Evolutionary conservation across 2,329 filamentous ascomycete species (phyloP).

Genomic region (Penicillium glabrum): DNA sequence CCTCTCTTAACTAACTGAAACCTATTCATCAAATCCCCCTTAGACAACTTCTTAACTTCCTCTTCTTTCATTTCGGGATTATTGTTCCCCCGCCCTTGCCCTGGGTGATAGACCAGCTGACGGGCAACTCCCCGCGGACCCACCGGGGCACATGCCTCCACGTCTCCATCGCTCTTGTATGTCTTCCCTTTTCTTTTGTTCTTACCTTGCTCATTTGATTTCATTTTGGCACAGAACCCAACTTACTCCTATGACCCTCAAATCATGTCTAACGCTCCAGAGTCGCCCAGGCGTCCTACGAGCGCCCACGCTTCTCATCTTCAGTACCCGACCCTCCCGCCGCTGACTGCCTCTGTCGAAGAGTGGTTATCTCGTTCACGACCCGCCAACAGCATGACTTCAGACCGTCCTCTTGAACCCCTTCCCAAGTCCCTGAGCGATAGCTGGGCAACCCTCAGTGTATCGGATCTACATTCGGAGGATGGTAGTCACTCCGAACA

Average conservation of each 20-base stretch:
- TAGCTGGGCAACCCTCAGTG: constrained; percentile 48
- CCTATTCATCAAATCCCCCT: not conserved
- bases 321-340: constrained; percentile 43
- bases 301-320: constrained; percentile 31
- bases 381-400: constrained; percentile 43
- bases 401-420: constrained; percentile 29
- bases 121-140: constrained; percentile 19
- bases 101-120: constrained; percentile 10
- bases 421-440: constrained; percentile 40
- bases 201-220: not conserved
- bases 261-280: constrained; percentile 40
- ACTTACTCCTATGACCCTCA: not conserved
- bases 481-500: constrained; percentile 46
- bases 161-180: constrained; percentile 13
- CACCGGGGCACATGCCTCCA: constrained; percentile 20
- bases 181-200: constrained; percentile 8
- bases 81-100: not conserved
- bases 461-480: constrained; percentile 45
- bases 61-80: not conserved
- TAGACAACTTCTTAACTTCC: not conserved
- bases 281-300: constrained; percentile 29
- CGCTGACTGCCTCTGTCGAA: constrained; percentile 39
- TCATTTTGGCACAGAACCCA: constrained; percentile 3
- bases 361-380: constrained; percentile 44
- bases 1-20: not conserved